A percentile compares a stretch with the other conserved stretches of the same genome.
Conservation (phyloP, 1,284 basidiomycete species). For the Ustilago loliicola region DNA sequence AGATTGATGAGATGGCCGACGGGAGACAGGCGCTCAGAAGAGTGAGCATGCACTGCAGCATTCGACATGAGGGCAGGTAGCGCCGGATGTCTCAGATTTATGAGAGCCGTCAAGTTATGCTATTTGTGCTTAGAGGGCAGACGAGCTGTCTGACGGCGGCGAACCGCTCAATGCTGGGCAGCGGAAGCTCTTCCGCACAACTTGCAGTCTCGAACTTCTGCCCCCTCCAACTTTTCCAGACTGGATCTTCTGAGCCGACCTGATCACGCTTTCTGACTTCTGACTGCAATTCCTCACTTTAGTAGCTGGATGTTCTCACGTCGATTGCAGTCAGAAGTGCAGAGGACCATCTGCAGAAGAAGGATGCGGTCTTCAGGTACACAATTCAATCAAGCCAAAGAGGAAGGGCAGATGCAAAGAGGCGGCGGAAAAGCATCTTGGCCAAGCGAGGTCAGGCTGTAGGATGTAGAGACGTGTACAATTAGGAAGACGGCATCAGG, state of each 20-base stretch:
- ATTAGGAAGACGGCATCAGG: not conserved
- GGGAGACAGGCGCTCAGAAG: not conserved
- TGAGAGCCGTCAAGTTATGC: not conserved
- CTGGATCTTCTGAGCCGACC: too few species aligned
- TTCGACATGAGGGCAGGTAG: not conserved
- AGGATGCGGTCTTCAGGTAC: not conserved
- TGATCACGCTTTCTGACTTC: not conserved
- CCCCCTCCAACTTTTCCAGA: not conserved
- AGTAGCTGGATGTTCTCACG: not conserved
- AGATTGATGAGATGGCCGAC: not conserved
- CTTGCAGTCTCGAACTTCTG: slow-evolving; percentile 3
- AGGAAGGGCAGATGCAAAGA: not conserved
- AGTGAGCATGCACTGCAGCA: slow-evolving; percentile 2
- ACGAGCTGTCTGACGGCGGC: not conserved
- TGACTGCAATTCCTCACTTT: not conserved
- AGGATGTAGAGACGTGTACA: not conserved
- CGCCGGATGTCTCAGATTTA: slow-evolving; percentile 9
- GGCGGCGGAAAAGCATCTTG: not conserved
- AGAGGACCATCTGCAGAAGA: not conserved
- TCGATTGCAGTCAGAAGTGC: not conserved
- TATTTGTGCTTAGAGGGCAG: too few species aligned
- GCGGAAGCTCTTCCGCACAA: slow-evolving; percentile 11
- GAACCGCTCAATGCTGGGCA: not conserved
- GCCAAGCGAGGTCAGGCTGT: not conserved
- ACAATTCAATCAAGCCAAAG: not conserved